Conservation (phyloP, 2,329 filamentous ascomycete species). For the Penicillium sp. region DNA sequence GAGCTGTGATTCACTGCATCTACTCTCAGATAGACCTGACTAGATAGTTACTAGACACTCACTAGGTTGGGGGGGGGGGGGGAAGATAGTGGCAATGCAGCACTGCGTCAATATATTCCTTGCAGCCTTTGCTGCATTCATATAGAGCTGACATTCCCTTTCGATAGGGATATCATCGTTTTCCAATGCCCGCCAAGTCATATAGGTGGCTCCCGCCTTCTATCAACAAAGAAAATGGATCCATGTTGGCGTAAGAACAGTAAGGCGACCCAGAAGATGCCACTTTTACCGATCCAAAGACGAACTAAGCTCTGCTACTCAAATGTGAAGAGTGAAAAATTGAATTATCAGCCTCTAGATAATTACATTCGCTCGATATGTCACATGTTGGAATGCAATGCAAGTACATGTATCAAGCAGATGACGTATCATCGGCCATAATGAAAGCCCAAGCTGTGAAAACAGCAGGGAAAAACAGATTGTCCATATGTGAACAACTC, state of each 20-base stretch:
- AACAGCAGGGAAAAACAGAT: background rate
- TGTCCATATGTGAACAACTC: constrained; percentile 4
- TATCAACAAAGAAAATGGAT: background rate
- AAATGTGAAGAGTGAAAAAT: background rate
- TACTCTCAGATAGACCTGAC: background rate
- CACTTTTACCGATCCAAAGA: background rate
- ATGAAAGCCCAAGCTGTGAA: background rate
- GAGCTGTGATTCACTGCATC: too few relatives aligned
- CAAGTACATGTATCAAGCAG: background rate
- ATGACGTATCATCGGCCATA: background rate
- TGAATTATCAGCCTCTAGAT: background rate
- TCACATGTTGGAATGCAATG: background rate
- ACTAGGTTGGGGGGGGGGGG: background rate
- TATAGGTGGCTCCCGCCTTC: background rate
- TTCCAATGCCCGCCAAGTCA: background rate
- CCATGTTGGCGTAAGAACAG: background rate
- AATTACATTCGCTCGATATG: background rate
- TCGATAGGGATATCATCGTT: too few relatives aligned
- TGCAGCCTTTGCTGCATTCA: background rate
- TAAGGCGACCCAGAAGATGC: background rate
- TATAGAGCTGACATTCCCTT: background rate
- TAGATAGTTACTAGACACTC: too few relatives aligned
- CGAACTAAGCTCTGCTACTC: background rate
- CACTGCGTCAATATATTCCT: background rate
- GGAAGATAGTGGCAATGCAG: too few relatives aligned